Evolutionary conservation across 768 basidiomycete genomes (phyloP).

Genomic region (Cyclocybe cylindracea): DNA sequence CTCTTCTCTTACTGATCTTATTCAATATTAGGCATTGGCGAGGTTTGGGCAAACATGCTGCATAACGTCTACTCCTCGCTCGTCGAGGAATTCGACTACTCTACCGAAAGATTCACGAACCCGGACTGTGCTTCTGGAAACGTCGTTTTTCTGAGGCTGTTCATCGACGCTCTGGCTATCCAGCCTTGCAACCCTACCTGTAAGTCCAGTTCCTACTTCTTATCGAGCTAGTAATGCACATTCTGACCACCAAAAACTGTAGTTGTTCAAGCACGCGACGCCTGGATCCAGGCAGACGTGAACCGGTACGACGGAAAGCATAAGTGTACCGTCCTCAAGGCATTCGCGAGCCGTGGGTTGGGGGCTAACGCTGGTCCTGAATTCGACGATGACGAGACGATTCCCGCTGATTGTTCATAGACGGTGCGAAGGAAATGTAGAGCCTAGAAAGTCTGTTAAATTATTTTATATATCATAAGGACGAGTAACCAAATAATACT

Average conservation of each 20-base stretch:
- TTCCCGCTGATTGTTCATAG: constrained; percentile 21
- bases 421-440: too few relatives aligned
- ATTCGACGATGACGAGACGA: constrained; percentile 28
- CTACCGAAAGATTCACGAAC: too few relatives aligned
- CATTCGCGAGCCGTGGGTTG: constrained; percentile 53
- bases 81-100: constrained; percentile 18
- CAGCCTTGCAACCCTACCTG: too few relatives aligned
- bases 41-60: constrained; percentile 53
- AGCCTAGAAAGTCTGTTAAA: too few relatives aligned
- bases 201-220: too few relatives aligned
- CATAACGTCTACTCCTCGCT: constrained; percentile 45
- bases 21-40: constrained; percentile 46
- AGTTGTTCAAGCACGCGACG: constrained; percentile 49
- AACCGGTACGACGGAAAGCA: constrained; percentile 47
- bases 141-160: too few relatives aligned
- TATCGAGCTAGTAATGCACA: too few relatives aligned
- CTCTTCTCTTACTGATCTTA: background rate
- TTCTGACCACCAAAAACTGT: background rate
- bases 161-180: too few relatives aligned
- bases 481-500: too few relatives aligned
- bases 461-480: too few relatives aligned
- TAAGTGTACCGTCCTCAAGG: constrained; percentile 44
- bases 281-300: constrained; percentile 52
- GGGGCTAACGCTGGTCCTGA: constrained; percentile 32
- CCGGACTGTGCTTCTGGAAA: too few relatives aligned